Base-by-base conservation (phyloP, 371 early-diverging fungal genomes). In the Furculomyces boomerangus region DNA sequence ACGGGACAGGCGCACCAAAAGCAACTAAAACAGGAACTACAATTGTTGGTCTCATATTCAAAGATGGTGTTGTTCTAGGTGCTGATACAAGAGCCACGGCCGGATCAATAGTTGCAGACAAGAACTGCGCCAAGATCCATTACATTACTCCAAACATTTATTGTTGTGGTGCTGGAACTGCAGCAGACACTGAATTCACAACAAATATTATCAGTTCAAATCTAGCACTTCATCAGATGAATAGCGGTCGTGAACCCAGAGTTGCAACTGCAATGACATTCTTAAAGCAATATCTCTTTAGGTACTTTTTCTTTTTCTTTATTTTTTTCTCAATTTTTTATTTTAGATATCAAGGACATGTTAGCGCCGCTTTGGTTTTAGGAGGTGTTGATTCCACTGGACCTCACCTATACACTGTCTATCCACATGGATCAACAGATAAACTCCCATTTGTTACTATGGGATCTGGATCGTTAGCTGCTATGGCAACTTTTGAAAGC, bases 151-250 rank as follows among this genome's bases (percentile, higher is more conserved):
- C 97, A 61, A 98, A 98, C 74, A 98, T 99, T 78, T 96, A 93
- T 74, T 97, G 98, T 72, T 94, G 97, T 71, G 99, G 99, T 61
- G 99, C 99, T 26, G 99, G 99, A 64, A 99, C 99, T 22, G 99
- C 99, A 31, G 99, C 99, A 13, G 99, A 99, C 75, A 98, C 98
- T 26, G 90, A 93, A 63, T 86, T 88, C 63, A 92, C 98, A 0
- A 98, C 98, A 27, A 79, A 77, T 53, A 77, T 94, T 72, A 93
- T 96, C 59, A 79, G 85, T 57, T 88, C 87, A 59, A 85, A 94
- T 68, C 77, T 99, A 55, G 92, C 90, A 65, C 76, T 98, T 58
- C 98, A 97, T 67, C 66, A 81, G 39, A 77, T 95, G 44, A 75
- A 82, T 46, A 95, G 93, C 29, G 90, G 91, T 46, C 79, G 93